Evolutionary conservation across 257 asterid species (phyloP).

Genomic region (Penstemon newberryi): DNA sequence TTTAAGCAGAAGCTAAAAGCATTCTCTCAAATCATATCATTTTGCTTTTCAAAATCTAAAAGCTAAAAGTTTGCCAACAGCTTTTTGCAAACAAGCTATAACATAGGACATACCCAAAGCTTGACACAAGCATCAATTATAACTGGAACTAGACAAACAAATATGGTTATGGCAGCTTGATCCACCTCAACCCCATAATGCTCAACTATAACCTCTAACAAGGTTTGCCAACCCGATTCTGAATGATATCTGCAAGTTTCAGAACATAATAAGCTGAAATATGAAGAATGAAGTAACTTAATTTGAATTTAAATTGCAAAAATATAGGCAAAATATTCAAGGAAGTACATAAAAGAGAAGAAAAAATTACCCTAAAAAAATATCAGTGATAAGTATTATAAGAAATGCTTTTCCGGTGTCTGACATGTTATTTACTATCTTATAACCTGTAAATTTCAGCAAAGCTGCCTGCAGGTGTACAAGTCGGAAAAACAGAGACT

Average conservation of each 20-base stretch:
- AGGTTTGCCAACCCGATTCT: conserved; percentile 90
- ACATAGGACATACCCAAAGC: conserved; percentile 76
- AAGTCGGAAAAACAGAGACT: conserved; percentile 24
- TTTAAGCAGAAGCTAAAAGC: too few species aligned
- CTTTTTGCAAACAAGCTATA: too few species aligned
- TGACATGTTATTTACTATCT: conserved; percentile 72
- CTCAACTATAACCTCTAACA: conserved; percentile 71
- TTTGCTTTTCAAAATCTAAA: too few species aligned
- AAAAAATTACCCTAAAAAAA: conserved; percentile 74
- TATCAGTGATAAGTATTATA: conserved; percentile 83
- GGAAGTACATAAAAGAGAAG: conserved; percentile 20
- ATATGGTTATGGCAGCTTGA: conserved; percentile 60
- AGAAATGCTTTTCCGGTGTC: conserved; percentile 94
- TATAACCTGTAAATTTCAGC: conserved; percentile 95
- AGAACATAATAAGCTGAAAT: not conserved
- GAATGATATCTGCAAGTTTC: conserved; percentile 81
- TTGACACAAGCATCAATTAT: conserved; percentile 83
- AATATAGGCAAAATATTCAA: not conserved
- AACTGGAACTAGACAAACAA: conserved; percentile 78
- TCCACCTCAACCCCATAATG: conserved; percentile 89
- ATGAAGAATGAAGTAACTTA: too few species aligned
- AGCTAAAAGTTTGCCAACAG: too few species aligned
- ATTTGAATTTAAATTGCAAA: not conserved
- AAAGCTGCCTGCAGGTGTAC: conserved; percentile 71
- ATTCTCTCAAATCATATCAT: too few species aligned